phyloP scores from a whole-genome alignment of 2,329 filamentous ascomycete genomes.

The Sclerotinia minor region DNA sequence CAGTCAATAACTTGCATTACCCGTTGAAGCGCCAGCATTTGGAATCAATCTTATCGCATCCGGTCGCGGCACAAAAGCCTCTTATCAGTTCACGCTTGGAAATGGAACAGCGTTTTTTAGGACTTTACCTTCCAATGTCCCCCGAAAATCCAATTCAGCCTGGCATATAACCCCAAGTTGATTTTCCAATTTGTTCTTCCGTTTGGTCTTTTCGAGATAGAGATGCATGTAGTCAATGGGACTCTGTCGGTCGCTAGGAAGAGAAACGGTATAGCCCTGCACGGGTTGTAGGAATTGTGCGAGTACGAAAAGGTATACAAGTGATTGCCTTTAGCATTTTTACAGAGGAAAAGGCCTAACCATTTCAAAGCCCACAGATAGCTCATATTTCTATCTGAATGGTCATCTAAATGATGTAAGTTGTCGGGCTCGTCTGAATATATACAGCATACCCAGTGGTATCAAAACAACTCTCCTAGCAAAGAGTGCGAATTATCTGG shows the following conservation, averaged over 20 bases:
- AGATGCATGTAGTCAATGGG: neutral
- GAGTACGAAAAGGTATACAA: neutral
- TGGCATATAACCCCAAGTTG: neutral
- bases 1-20: neutral
- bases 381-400: neutral
- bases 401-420: neutral
- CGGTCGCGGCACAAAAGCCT: neutral
- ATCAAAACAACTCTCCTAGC: neutral
- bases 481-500: neutral
- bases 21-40: constrained; percentile 3
- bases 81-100: neutral
- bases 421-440: neutral
- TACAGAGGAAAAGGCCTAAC: neutral
- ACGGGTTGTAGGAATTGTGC: neutral
- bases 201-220: neutral
- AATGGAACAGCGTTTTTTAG: neutral
- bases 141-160: neutral
- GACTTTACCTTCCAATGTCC: neutral
- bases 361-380: neutral
- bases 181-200: neutral
- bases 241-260: neutral
- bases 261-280: neutral
- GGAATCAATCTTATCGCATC: neutral
- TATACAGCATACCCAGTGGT: neutral
- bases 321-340: neutral